Percentiles rank a stretch among this genome's conserved stretches.
Evolutionary conservation across 1,284 basidiomycete species (phyloP).

Genomic region (Ceratobasidium sp.): DNA sequence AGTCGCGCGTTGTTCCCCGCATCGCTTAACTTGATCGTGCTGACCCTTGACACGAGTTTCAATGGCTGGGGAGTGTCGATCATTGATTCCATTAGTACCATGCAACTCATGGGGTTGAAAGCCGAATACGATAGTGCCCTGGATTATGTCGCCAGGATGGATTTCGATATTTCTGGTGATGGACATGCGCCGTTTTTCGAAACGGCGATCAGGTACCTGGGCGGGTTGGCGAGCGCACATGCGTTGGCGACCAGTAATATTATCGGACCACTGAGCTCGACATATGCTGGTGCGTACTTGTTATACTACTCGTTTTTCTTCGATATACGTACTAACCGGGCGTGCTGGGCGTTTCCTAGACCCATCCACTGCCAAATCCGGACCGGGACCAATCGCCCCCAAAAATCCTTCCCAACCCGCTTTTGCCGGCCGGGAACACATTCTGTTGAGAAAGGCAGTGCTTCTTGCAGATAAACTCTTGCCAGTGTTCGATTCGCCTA

Average conservation of each 20-base stretch:
- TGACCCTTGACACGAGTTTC: constrained; percentile 64
- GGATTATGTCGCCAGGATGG: constrained; percentile 74
- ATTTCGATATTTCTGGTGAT: constrained; percentile 66
- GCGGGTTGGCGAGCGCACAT: constrained; percentile 86
- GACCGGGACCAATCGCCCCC: neutral
- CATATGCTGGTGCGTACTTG: constrained; percentile 12
- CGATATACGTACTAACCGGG: constrained; percentile 11
- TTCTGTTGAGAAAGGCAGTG: constrained; percentile 67
- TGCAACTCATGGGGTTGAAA: constrained; percentile 87
- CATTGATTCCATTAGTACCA: constrained; percentile 88
- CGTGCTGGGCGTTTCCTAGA: neutral
- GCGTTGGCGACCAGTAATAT: constrained; percentile 68
- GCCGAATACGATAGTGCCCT: constrained; percentile 83
- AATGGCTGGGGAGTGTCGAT: constrained; percentile 91
- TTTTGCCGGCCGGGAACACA: constrained; percentile 28
- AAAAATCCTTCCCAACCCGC: constrained; percentile 1
- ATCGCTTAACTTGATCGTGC: neutral
- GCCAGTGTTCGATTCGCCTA: constrained; percentile 66
- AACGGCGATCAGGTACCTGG: constrained; percentile 89
- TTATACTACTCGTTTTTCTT: neutral
- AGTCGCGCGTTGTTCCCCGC: constrained; percentile 50
- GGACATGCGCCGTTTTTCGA: constrained; percentile 79
- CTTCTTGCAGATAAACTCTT: constrained; percentile 68
- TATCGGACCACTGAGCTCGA: constrained; percentile 23
- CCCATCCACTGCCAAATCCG: neutral